These are phyloP conservation scores for Spergularia marina DNA, from an alignment of 148 eudicot genomes.

Conservation along the genomic window DNA sequence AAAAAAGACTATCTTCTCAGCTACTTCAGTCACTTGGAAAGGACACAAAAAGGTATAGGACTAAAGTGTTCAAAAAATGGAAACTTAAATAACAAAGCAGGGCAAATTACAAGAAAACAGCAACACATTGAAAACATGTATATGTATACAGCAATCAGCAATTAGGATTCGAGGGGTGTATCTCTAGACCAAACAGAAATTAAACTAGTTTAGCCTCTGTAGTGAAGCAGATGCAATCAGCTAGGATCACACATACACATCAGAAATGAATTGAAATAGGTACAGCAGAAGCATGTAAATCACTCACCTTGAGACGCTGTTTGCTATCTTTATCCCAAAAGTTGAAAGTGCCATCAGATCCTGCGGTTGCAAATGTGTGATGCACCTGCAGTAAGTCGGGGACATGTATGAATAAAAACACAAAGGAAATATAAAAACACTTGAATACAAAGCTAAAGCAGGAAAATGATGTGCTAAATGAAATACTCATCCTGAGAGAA, in stretches of 20 bases:
- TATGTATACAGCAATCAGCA: too few relatives aligned
- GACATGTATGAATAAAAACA: background rate
- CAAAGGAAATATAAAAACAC: background rate
- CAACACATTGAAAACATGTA: background rate
- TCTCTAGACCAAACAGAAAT: background rate
- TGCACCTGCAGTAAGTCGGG: conserved; percentile 46
- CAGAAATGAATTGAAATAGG: background rate
- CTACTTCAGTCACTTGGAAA: background rate
- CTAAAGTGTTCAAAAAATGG: background rate
- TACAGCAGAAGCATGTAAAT: background rate
- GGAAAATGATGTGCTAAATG: conserved; percentile 5
- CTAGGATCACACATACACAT: background rate
- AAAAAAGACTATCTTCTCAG: too few relatives aligned
- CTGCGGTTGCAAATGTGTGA: conserved; percentile 92
- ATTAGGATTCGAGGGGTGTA: background rate
- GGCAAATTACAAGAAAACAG: background rate
- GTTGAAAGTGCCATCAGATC: conserved; percentile 92
- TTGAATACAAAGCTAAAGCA: background rate
- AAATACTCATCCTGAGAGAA: background rate
- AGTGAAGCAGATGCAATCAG: background rate
- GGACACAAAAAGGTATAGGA: background rate
- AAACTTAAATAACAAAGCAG: background rate
- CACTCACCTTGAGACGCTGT: conserved; percentile 82
- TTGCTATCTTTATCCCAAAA: conserved; percentile 99
- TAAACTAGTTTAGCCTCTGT: background rate